phyloP scores from a whole-genome alignment of 805 yeast species.

The Candida awuae region DNA sequence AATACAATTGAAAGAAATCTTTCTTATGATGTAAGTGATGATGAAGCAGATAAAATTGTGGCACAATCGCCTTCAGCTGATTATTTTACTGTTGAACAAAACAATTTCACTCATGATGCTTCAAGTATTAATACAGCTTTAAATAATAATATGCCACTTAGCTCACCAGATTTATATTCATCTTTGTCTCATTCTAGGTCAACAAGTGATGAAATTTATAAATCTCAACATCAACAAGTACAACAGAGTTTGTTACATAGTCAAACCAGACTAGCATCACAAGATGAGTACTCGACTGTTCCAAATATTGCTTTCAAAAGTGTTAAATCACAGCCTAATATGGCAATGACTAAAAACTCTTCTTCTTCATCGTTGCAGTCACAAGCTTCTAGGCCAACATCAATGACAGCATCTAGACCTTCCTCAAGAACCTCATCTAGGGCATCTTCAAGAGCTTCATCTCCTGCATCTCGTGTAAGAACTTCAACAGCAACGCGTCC shows the following conservation, averaged over 20 bases:
- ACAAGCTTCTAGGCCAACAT: not conserved
- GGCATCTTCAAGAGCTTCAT: slow-evolving; percentile 11
- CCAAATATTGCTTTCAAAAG: slow-evolving; percentile 7
- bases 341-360: slow-evolving; percentile 1
- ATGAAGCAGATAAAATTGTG: slow-evolving; percentile 3
- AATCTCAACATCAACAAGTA: slow-evolving; percentile 5
- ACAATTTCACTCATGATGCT: not conserved
- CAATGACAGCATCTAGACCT: slow-evolving; percentile 2
- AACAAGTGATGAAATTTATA: slow-evolving; percentile 4
- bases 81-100: slow-evolving; percentile 1
- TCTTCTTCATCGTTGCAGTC: slow-evolving; percentile 1
- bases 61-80: slow-evolving; percentile 1
- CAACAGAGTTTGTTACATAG: not conserved
- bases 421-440: slow-evolving; percentile 9
- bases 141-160: not conserved
- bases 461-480: slow-evolving; percentile 5
- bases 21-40: slow-evolving; percentile 28
- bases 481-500: not conserved
- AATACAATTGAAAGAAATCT: slow-evolving; percentile 43
- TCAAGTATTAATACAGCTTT: slow-evolving; percentile 1
- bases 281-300: not conserved
- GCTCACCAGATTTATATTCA: not conserved
- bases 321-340: slow-evolving; percentile 3
- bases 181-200: slow-evolving; percentile 6
- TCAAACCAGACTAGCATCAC: slow-evolving; percentile 1